Evolutionary conservation across 306 rosid genomes (phyloP), one percentile per base, ranked within the genome.

Genomic region (Purshia tridentata): DNA sequence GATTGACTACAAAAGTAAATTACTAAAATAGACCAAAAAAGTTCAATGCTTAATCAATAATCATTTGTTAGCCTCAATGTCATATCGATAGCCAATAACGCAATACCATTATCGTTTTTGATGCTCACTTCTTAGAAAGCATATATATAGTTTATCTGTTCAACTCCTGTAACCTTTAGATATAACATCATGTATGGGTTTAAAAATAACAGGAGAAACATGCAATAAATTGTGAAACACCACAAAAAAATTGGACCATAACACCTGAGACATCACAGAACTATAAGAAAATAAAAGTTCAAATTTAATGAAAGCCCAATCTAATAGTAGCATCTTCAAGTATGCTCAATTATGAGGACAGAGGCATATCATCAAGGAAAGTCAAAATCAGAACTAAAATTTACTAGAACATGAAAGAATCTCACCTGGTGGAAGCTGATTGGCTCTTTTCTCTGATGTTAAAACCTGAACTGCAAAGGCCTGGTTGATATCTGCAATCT

Each of bases 401-500:
- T 45, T 15, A 76, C 29, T 39, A 50, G 78, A 52, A 74, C 18
- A 55, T 65, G 53, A 76, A 58, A 35, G 73, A 80, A 50, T 40
- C 80, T 75, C 73, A 93, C 98, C 98, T 81, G 97, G 98, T 52
- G 91, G 81, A 57, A 89, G 91, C 58, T 86, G 91, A 72, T 80
- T 78, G 55, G 73, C 84, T 86, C 98, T 84, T 76, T 86, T 82
- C 66, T 88, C 96, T 45, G 97, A 94, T 51, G 96, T 94, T 82
- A 94, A 81, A 75, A 91, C 79, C 70, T 75, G 79, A 71, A 91
- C 93, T 39, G 91, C 96, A 82, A 91, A 89, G 60, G 77, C 81
- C 89, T 88, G 97, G 84, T 88, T 89, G 80, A 94, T 75, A 84
- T 89, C 97, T 59, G 96, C 92, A 85, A 94, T 79, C 98, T 94